Evolutionary conservation across 257 asterid genomes (phyloP).

Genomic region (Jasminum sambac): DNA sequence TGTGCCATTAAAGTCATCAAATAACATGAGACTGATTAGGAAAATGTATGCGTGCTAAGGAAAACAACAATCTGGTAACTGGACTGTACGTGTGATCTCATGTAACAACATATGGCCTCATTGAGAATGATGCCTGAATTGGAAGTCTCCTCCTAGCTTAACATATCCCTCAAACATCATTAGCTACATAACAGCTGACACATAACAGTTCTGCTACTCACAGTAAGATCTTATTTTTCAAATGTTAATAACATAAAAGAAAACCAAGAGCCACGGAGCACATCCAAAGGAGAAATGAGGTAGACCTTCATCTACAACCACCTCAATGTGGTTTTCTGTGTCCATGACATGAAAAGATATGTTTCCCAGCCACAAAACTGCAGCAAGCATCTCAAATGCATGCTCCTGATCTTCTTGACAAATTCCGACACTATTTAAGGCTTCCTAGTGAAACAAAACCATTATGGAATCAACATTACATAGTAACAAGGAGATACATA

Average conservation of each 20-base stretch:
- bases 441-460: slow-evolving; percentile 58
- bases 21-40: not conserved
- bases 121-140: slow-evolving; percentile 8
- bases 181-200: not conserved
- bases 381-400: slow-evolving; percentile 80
- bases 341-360: slow-evolving; percentile 68
- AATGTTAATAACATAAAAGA: slow-evolving; percentile 12
- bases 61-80: slow-evolving; percentile 1
- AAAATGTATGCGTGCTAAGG: not conserved
- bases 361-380: slow-evolving; percentile 96
- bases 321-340: slow-evolving; percentile 68
- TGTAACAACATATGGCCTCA: not conserved
- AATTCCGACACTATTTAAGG: slow-evolving; percentile 57
- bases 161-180: slow-evolving; percentile 3
- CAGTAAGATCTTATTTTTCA: slow-evolving; percentile 4
- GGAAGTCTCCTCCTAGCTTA: slow-evolving; percentile 8
- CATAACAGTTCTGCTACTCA: slow-evolving; percentile 14
- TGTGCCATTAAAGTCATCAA: not conserved
- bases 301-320: slow-evolving; percentile 80
- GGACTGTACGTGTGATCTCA: not conserved
- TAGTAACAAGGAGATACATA: slow-evolving; percentile 20
- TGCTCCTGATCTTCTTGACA: slow-evolving; percentile 74
- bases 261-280: slow-evolving; percentile 20
- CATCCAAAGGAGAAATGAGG: slow-evolving; percentile 16
- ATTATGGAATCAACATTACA: slow-evolving; percentile 20